Evolutionary conservation across 495 filamentous ascomycete species (phyloP), one percentile per base, ranked within the genome.

Genomic region (Daldinia decipiens): DNA sequence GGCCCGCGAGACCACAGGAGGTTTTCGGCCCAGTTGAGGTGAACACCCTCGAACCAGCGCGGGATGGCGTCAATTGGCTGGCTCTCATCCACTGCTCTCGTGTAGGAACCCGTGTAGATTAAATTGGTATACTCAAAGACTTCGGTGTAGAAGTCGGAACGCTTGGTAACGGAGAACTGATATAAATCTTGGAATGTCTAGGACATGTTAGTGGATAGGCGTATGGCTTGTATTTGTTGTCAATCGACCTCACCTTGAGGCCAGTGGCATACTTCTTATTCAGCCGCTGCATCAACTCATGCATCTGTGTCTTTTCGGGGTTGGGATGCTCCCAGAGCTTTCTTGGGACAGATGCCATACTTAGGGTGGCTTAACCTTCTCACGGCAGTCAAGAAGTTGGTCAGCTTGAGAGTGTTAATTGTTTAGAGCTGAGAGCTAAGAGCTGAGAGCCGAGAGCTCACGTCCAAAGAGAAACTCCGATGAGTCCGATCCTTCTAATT

Each of bases 1-100:
- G 78, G 69, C 6, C 40, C 45, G 13, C 80, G 74, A 36, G 85
- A 82, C 78, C 78, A 90, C 31, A 90, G 80, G 36, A 88, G 74
- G 73, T 91, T 91, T 77, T 92, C 89, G 43, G 88, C 84, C 70
- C 82, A 90, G 75, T 90, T 92, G 70, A 90, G 74, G 13, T 79
- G 70, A 34, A 90, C 82, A 53, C 89, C 88, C n/a, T 86, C 80
- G 77, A 91, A 91, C 90, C 90, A 93, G 34, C 80, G 76, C 4
- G 91, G 90, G 6, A 93, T 81, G 26, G 82, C 82, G 68, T 93
- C 89, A 71, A 95, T 91, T 36, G 87, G 86, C 17, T 83, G 83
- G 32, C 75, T 82, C 72, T 92, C 87, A 74, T 94, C 91, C 19
- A 93, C 86, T n/a, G 89, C 89, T 27, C 62, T 73, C 0, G 76